Conservation (phyloP, 805 yeast genomes). For the Blastobotrys peoriensis region DNA sequence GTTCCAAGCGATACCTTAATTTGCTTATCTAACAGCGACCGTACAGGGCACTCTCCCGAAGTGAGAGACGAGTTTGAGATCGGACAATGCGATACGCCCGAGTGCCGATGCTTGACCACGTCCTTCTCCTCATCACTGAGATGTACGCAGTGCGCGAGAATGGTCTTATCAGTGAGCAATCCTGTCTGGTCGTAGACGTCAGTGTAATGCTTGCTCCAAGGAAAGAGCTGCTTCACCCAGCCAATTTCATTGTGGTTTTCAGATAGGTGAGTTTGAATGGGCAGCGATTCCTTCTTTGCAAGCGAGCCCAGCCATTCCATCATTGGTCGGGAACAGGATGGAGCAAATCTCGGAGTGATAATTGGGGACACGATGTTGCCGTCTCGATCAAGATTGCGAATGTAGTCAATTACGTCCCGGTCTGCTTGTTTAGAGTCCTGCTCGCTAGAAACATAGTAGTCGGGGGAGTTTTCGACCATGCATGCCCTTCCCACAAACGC, state of each 20-base stretch:
- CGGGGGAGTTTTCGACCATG: slow-evolving; percentile 82
- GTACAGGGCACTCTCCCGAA: slow-evolving; percentile 83
- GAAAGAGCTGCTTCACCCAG: slow-evolving; percentile 68
- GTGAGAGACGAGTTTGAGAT: slow-evolving; percentile 81
- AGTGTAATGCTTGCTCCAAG: slow-evolving; percentile 62
- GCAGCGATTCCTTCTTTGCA: slow-evolving; percentile 43
- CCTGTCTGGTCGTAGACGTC: slow-evolving; percentile 66
- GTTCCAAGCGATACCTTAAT: slow-evolving; percentile 79
- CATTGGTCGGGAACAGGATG: slow-evolving; percentile 65
- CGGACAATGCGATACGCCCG: slow-evolving; percentile 92
- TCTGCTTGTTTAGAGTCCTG: slow-evolving; percentile 53
- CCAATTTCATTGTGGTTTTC: slow-evolving; percentile 73
- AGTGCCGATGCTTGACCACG: slow-evolving; percentile 44
- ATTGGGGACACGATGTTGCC: slow-evolving; percentile 60
- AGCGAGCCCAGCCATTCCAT: slow-evolving; percentile 59
- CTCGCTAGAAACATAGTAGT: slow-evolving; percentile 46
- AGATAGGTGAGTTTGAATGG: slow-evolving; percentile 85
- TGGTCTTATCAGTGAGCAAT: slow-evolving; percentile 58
- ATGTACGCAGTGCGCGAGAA: slow-evolving; percentile 87
- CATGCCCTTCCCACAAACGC: slow-evolving; percentile 92
- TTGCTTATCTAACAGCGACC: slow-evolving; percentile 55
- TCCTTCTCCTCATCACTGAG: slow-evolving; percentile 57
- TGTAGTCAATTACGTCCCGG: slow-evolving; percentile 49
- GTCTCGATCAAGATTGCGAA: slow-evolving; percentile 47
- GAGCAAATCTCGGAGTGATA: slow-evolving; percentile 91